Evolutionary conservation across 108 stramenopile genomes (phyloP).

Genomic region (Cyclotella cryptica): DNA sequence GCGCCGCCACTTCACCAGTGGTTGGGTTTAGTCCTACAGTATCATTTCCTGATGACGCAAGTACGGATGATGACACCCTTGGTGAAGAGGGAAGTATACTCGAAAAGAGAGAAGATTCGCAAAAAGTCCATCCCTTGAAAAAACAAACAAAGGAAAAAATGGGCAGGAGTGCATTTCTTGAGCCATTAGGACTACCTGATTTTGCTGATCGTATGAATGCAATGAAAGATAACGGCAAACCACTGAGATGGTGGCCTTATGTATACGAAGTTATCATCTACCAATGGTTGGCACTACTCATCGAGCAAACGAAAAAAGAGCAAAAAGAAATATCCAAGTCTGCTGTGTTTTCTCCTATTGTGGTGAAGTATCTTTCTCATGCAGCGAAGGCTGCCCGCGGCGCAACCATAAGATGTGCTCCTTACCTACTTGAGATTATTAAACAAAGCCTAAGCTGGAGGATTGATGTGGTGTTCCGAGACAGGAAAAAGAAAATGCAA

Average conservation of each 20-base stretch:
- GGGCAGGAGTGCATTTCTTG: neutral
- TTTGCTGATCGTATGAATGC: conserved; percentile 77
- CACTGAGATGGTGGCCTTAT: conserved; percentile 88
- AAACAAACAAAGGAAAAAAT: conserved; percentile 10
- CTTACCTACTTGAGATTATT: conserved; percentile 87
- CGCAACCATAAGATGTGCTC: conserved; percentile 82
- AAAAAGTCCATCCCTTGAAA: conserved; percentile 41
- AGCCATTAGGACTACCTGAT: conserved; percentile 54
- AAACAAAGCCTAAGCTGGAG: conserved; percentile 85
- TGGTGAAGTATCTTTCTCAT: conserved; percentile 58
- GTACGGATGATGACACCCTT: conserved; percentile 12
- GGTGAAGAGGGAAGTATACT: conserved; percentile 10
- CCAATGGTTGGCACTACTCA: conserved; percentile 85
- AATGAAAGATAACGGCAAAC: conserved; percentile 44
- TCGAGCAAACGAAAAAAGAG: conserved; percentile 66
- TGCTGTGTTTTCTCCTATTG: conserved; percentile 41
- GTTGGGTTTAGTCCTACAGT: conserved; percentile 32
- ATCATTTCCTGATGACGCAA: conserved; percentile 39
- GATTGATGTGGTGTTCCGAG: conserved; percentile 59
- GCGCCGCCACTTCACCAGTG: neutral
- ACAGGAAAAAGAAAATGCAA: conserved; percentile 24
- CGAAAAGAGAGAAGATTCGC: neutral
- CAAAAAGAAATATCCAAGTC: conserved; percentile 12
- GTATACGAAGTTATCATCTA: conserved; percentile 88
- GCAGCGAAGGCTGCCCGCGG: conserved; percentile 76